These are phyloP conservation scores for Fusarium hostae DNA, from an alignment of 2,329 filamentous ascomycete genomes.

Conservation along the genomic window DNA sequence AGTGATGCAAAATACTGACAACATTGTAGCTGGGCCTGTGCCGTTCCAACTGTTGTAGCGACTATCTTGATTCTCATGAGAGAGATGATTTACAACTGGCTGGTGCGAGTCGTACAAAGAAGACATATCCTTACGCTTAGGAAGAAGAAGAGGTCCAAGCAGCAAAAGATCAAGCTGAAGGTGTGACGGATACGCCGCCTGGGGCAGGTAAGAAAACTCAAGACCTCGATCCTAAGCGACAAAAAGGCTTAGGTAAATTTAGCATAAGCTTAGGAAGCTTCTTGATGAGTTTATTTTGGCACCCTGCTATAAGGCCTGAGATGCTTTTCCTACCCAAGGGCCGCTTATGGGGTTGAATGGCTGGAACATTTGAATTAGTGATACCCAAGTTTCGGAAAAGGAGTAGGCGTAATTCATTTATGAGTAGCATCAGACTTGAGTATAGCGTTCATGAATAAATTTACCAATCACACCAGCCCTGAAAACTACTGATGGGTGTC, in stretches of 20 bases:
- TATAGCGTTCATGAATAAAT: background rate
- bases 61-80: constrained; percentile 65
- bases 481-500: background rate
- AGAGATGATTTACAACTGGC: constrained; percentile 59
- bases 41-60: constrained; percentile 61
- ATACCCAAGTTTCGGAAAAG: constrained; percentile 41
- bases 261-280: background rate
- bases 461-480: background rate
- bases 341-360: background rate
- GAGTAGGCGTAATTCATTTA: background rate
- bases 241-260: background rate
- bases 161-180: constrained; percentile 42
- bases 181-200: constrained; percentile 14
- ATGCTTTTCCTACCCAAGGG: background rate
- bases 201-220: background rate
- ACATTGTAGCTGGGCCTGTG: constrained; percentile 70
- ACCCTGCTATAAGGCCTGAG: background rate
- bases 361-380: constrained; percentile 20
- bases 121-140: constrained; percentile 57
- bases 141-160: constrained; percentile 49
- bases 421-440: background rate
- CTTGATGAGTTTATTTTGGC: background rate
- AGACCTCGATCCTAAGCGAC: background rate
- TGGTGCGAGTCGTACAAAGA: constrained; percentile 56
- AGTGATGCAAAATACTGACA: background rate